Evolutionary conservation across 1,284 basidiomycete genomes (phyloP).

Genomic region (Irpex sp.): DNA sequence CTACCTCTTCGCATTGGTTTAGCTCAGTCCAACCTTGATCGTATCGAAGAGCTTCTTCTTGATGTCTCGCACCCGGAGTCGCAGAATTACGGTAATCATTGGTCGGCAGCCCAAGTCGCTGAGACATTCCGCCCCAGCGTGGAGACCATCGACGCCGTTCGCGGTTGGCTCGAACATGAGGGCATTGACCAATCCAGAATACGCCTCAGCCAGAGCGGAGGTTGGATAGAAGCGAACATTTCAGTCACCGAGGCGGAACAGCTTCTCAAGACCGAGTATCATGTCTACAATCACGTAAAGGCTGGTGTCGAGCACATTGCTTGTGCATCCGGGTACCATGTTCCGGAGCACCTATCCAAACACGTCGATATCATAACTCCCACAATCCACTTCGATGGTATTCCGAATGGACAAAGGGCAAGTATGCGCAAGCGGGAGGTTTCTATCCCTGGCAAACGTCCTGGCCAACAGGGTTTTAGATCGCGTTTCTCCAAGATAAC

Average conservation of each 20-base stretch:
- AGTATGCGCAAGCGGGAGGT: neutral
- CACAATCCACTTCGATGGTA: constrained; percentile 22
- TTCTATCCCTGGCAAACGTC: neutral
- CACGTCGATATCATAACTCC: constrained; percentile 23
- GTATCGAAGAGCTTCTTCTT: constrained; percentile 37
- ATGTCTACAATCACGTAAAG: constrained; percentile 37
- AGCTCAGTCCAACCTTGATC: constrained; percentile 39
- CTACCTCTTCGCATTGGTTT: constrained; percentile 45
- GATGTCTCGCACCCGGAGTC: constrained; percentile 45
- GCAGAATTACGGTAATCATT: constrained; percentile 40
- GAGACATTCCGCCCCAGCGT: constrained; percentile 40
- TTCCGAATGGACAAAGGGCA: constrained; percentile 1
- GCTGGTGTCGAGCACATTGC: constrained; percentile 32
- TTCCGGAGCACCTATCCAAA: constrained; percentile 19
- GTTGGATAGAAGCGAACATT: constrained; percentile 43
- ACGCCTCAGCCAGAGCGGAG: constrained; percentile 29
- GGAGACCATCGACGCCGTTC: constrained; percentile 39
- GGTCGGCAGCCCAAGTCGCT: constrained; percentile 34
- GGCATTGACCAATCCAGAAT: constrained; percentile 33
- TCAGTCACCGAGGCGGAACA: constrained; percentile 42
- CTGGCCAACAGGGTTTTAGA: neutral
- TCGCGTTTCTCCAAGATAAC: neutral
- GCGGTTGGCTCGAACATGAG: constrained; percentile 13
- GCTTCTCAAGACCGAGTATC: constrained; percentile 43
- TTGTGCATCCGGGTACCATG: constrained; percentile 21